Conservation (phyloP, 495 filamentous ascomycete species). For the Podospora pseudoanserina region DNA sequence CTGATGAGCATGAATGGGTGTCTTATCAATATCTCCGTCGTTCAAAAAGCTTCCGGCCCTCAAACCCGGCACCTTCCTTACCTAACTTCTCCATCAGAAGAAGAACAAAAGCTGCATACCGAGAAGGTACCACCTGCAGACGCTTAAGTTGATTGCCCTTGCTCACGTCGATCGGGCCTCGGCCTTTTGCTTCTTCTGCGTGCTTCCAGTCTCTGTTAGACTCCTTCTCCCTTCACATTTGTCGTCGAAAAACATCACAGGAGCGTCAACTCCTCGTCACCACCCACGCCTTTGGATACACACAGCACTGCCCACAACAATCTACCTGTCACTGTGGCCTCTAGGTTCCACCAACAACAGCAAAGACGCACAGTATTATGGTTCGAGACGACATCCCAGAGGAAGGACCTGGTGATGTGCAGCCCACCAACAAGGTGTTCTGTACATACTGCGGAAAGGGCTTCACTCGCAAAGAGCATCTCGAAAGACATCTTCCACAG, state of each 20-base stretch:
- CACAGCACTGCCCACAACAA: not conserved
- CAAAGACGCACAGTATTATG: not conserved
- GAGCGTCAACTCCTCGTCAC: constrained; percentile 1
- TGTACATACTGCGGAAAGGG: constrained; percentile 61
- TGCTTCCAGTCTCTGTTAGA: constrained; percentile 13
- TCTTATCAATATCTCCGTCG: constrained; percentile 29
- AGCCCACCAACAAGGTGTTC: constrained; percentile 43
- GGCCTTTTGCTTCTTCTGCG: not conserved
- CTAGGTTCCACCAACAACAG: not conserved
- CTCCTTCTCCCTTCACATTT: constrained; percentile 18
- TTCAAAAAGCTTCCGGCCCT: constrained; percentile 27
- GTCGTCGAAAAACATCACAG: not conserved
- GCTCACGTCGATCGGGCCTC: constrained; percentile 20
- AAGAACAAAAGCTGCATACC: not conserved
- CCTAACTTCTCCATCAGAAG: not conserved
- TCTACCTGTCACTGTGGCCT: not conserved
- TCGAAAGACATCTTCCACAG: constrained; percentile 58
- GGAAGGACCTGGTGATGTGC: not conserved
- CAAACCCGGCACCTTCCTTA: constrained; percentile 13
- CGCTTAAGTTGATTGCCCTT: constrained; percentile 24
- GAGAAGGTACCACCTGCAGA: constrained; percentile 21
- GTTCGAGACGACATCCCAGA: not conserved
- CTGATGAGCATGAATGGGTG: constrained; percentile 9
- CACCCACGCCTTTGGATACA: not conserved
- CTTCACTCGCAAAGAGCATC: constrained; percentile 64